Evolutionary conservation across 306 rosid species (phyloP), one percentile per base, ranked within the genome.

Genomic region (Vachellia pachyceras): DNA sequence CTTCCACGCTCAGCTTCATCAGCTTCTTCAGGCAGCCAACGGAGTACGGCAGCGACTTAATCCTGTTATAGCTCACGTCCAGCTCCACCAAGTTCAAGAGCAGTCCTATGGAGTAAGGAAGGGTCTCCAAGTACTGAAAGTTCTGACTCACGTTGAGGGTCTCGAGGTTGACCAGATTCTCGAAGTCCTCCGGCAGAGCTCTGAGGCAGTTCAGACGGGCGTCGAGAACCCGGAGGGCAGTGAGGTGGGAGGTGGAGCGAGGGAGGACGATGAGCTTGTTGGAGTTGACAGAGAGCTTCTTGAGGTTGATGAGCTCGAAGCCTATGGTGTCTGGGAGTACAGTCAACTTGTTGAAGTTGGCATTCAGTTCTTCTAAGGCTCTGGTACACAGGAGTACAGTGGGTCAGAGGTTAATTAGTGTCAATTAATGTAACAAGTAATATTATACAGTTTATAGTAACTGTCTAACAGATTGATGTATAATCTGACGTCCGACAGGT

Each of bases 121-220:
- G 79, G 18, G 90, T 11, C 3, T 82, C 89, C 5, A 96, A 84
- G 82, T 89, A 87, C 54, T 89, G 99, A 82, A 96, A 96, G 79
- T 96, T 96, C 50, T 96, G 98, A 86, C 99, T 93, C n/a, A 96
- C 86, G 20, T 93, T 96, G 1, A 96, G 89, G 54, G 82, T 84
- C 82, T 92, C 87, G 1, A 96, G 97, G 87, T 96, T 92, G 52
- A 88, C 66, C 3, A 96, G 98, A 64, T 96, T 96, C 86, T 93
- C 99, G 0, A 96, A 89, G 69, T 90, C 92, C 1, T 86, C 89
- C 0, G 99, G 99, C 33, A 96, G 97, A 1, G 86, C 45, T 3
- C 91, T 66, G 20, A 96, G 92, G 81, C 97, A 93, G 76, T 96
- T 96, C 36, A 96, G 88, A 5, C 97, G 93, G 0, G 79, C 97